Evolutionary conservation across 106 monocot genomes (phyloP).

Genomic region (Chionographis japonica): DNA sequence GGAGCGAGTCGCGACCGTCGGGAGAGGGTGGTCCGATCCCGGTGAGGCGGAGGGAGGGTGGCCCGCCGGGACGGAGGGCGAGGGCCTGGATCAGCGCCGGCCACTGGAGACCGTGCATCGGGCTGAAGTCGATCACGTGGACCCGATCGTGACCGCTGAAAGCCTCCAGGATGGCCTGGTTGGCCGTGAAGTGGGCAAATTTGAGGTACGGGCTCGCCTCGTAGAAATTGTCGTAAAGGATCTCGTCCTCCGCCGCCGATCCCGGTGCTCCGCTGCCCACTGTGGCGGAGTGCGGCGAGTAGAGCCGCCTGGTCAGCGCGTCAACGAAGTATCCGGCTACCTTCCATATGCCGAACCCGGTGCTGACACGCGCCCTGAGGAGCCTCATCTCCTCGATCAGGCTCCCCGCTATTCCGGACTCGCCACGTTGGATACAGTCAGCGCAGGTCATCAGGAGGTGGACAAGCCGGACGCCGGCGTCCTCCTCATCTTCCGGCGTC

Average conservation of each 20-base stretch:
- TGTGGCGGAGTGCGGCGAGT: background rate
- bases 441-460: constrained; percentile 52
- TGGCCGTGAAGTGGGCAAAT: constrained; percentile 77
- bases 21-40: constrained; percentile 49
- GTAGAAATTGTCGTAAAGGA: constrained; percentile 49
- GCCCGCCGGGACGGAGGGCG: constrained; percentile 56
- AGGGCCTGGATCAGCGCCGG: constrained; percentile 68
- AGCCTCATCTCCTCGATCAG: constrained; percentile 26
- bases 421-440: constrained; percentile 36
- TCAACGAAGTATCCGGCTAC: constrained; percentile 48
- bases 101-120: constrained; percentile 71
- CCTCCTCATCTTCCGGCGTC: constrained; percentile 20
- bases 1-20: constrained; percentile 37
- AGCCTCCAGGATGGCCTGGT: constrained; percentile 69
- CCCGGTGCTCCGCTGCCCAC: background rate
- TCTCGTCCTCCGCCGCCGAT: constrained; percentile 19
- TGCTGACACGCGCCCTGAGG: constrained; percentile 24
- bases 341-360: constrained; percentile 42
- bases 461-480: constrained; percentile 40
- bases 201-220: constrained; percentile 64
- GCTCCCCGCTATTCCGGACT: constrained; percentile 8
- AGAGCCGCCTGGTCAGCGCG: constrained; percentile 40
- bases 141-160: constrained; percentile 48
- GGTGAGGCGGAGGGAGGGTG: constrained; percentile 52
- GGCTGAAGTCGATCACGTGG: constrained; percentile 63